Base-by-base conservation (phyloP, 1,284 basidiomycete species). In the Thecaphora frezii region DNA sequence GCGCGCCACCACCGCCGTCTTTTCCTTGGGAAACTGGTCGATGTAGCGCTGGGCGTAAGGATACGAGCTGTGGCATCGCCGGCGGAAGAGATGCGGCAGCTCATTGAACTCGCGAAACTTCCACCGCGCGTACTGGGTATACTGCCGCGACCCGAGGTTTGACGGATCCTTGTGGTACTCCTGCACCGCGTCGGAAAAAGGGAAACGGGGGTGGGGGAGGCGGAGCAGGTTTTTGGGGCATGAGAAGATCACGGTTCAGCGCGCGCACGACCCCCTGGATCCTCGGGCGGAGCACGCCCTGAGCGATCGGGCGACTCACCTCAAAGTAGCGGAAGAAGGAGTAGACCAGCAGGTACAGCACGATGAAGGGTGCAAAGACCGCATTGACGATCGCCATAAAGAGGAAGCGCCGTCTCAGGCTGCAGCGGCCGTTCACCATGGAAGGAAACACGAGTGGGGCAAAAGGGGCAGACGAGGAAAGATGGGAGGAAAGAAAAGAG, bases 321-420 rank as follows among this genome's bases (percentile, higher is more conserved):
- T 97, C 94, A 69, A 98, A 98, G 80, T 99, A 98, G 16, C 93
- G 90, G 84, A 99, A 98, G 85, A 99, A 99, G 1, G 93, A 97
- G 80, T 96, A 98, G 86, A 97, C 89, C 42, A 97, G 80, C 42
- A 97, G 85, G 80, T 97, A 98, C n/a, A 93, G 82, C 33, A 98
- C 90, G 71, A 99, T 97, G 81, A 97, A 94, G 0, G 96, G 96
- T 1, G 91, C 91, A 73, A 97, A 93, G 16, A 94, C 85, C 2
- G 90, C 90, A 71, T 99, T 99, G 56, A 97, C 80, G 47, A 94
- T 86, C 18, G 91, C 94, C 89, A 97, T 94, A 79, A 98, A 94
- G 58, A 94, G 86, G 77, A 99, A 90, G 0, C 96, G 86, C 52
- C 89, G 84, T 62, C 84, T 83, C 23, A 98, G 81, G 18, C 93